Evolutionary conservation across 2,329 filamentous ascomycete genomes (phyloP), one percentile per base, ranked within the genome.

Genomic region (Aureobasidium pullulans): DNA sequence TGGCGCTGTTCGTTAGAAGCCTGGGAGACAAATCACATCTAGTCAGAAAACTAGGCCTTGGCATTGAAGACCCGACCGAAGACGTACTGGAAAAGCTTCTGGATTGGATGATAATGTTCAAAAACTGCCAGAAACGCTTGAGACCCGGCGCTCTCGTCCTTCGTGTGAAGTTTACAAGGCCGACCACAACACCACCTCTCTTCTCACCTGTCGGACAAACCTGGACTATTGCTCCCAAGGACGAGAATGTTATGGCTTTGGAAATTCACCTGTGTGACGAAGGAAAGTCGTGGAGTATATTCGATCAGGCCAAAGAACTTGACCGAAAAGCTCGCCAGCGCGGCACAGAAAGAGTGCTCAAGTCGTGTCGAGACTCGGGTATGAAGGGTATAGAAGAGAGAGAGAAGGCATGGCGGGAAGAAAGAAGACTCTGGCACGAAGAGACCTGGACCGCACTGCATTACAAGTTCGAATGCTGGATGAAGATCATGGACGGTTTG

Each of bases 341-440:
- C 1, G 53, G 53, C 5, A 47, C 53, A 3, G 31, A 57, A 3
- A 47, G 53, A 39, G 42, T 57, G 23, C 39, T 62, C 16, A 42
- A 49, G 4, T 28, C 42, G 15, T 60, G 58, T 34, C 44, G 52
- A 3, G 58, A 49, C 19, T 44, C 52, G 34, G 58, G 46, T 4
- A 62, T 56, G 57, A 57, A 40, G 29, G 42, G 53, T 16, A 32
- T 57, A 16, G 42, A 47, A 23, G 53, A 37, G 15, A 16, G 53
- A 2, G 53, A 57, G 31, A 36, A 31, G 7, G 42, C 53, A 23
- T 57, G 53, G 53, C 28, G 31, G 31, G 34, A 47, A 15, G 53
- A 57, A 16, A 46, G 53, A 42, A 28, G 53, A 13, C 13, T 47
- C 11, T 57, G 53, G 53, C 47, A 42, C 42, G 53, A 57, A 31